phyloP scores from a whole-genome alignment of 805 yeast species.

The Metschnikowia henanensis region DNA sequence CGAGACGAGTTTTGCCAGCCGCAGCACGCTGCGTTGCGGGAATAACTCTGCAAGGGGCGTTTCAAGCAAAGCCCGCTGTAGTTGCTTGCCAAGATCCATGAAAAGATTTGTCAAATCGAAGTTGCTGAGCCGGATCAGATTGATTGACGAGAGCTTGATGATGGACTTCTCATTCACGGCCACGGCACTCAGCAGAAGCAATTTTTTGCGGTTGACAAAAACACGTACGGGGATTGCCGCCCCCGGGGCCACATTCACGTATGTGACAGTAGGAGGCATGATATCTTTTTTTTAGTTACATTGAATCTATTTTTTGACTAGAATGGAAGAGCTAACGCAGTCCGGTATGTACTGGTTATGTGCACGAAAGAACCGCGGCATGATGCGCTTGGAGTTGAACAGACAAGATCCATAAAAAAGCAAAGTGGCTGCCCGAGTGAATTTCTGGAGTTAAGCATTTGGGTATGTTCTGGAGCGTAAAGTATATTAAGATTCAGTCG shows the following conservation, averaged over 20 bases:
- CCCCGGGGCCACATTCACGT: constrained; percentile 17
- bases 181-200: constrained; percentile 20
- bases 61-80: constrained; percentile 13
- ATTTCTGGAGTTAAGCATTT: too few relatives aligned
- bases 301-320: too few relatives aligned
- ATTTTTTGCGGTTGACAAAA: constrained; percentile 23
- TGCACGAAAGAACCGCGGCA: too few relatives aligned
- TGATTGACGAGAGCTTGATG: constrained; percentile 23
- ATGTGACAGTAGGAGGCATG: constrained; percentile 24
- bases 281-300: too few relatives aligned
- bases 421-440: too few relatives aligned
- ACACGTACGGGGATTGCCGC: constrained; percentile 23
- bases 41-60: constrained; percentile 13
- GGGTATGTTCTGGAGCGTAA: too few relatives aligned
- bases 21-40: constrained; percentile 12
- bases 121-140: constrained; percentile 25
- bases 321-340: too few relatives aligned
- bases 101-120: constrained; percentile 22
- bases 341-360: too few relatives aligned
- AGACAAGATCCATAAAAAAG: too few relatives aligned
- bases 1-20: constrained; percentile 10
- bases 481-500: too few relatives aligned
- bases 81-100: constrained; percentile 16
- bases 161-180: constrained; percentile 27
- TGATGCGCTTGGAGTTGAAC: too few relatives aligned